Evolutionary conservation across 805 yeast genomes (phyloP), one percentile per base, ranked within the genome.

Genomic region (Schizosaccharomyces lindneri): DNA sequence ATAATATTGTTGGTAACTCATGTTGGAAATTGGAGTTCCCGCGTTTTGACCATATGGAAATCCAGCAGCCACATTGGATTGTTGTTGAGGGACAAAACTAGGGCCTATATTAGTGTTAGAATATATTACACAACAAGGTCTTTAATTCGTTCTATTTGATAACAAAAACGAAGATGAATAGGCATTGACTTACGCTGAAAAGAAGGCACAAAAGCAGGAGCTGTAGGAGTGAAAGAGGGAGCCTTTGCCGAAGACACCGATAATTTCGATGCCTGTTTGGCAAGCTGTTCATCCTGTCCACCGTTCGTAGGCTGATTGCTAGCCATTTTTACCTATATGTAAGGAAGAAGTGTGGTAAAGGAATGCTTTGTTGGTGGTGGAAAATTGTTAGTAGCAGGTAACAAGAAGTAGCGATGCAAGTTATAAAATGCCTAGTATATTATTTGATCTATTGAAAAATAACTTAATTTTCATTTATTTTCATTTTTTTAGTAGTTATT

Each of bases 221-320:
- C 62, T 24, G 48, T 59, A 13, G 62, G 60, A 6, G 63, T 48
- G 31, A 61, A 62, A 3, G 63, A 36, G 31, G 62, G 63, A 17
- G 63, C 43, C 24, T 48, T 63, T 46, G 11, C 9, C 32, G 61
- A 55, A 31, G 61, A 60, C 60, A 57, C n/a, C 29, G 27, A 27
- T 19, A 57, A 27, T 57, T 57, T 57, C n/a, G 48, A 39, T 24
- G 60, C 32, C 11, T 57, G 61, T 43, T 62, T 62, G 51, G 62
- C 48, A 24, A 57, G 48, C 24, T 62, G 59, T 13, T 43, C 64
- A 31, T 55, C 48, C 21, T 59, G 62, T 31, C 19, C 51, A 48
- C 29, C 55, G 55, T 63, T 48, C 31, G 48, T 48, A n/a, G 63
- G 63, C 27, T 63, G 63, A 19, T 63, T 62, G 31, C 59, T 29